These are phyloP conservation scores for Cercospora citrullina DNA, from an alignment of 2,329 filamentous ascomycete genomes.

Conservation along the genomic window DNA sequence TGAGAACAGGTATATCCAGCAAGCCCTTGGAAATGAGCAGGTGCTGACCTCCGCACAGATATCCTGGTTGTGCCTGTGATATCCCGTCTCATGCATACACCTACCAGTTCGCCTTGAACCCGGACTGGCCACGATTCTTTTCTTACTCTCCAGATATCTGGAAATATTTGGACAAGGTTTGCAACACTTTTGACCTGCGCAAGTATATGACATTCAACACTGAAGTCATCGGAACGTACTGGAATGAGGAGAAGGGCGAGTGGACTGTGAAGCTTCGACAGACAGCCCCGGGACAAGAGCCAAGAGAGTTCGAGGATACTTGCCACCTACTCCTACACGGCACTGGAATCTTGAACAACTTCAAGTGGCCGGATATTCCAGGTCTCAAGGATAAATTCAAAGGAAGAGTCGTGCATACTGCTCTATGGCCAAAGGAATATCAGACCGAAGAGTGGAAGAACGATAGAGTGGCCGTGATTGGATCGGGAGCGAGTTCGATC, in stretches of 20 bases:
- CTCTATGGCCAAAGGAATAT: slow-evolving; percentile 49
- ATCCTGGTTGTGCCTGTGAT: slow-evolving; percentile 46
- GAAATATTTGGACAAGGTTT: slow-evolving; percentile 52
- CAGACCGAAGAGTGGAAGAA: slow-evolving; percentile 48
- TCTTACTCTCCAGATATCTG: slow-evolving; percentile 51
- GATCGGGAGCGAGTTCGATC: slow-evolving; percentile 48
- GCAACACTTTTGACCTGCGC: slow-evolving; percentile 50
- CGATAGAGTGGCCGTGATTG: slow-evolving; percentile 47
- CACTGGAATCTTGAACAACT: slow-evolving; percentile 43
- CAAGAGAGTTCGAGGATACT: slow-evolving; percentile 45
- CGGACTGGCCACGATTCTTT: slow-evolving; percentile 52
- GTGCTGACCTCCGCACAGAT: slow-evolving; percentile 9
- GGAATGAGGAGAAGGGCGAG: slow-evolving; percentile 51
- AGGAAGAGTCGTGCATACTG: slow-evolving; percentile 47
- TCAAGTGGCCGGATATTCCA: slow-evolving; percentile 40
- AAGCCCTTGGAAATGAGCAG: neutral
- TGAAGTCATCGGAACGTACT: slow-evolving; percentile 50
- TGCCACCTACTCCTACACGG: slow-evolving; percentile 49
- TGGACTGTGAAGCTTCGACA: slow-evolving; percentile 54
- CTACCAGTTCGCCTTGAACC: slow-evolving; percentile 34
- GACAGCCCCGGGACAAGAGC: slow-evolving; percentile 37
- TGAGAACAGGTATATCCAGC: slow-evolving; percentile 43
- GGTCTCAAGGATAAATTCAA: slow-evolving; percentile 49
- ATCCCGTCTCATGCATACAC: slow-evolving; percentile 42
- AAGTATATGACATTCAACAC: slow-evolving; percentile 57